A percentile compares a stretch with the other conserved stretches of the same genome.
These are phyloP conservation scores for Trichoderma sp. DNA, from an alignment of 2,329 filamentous ascomycete genomes.

Conservation along the genomic window DNA sequence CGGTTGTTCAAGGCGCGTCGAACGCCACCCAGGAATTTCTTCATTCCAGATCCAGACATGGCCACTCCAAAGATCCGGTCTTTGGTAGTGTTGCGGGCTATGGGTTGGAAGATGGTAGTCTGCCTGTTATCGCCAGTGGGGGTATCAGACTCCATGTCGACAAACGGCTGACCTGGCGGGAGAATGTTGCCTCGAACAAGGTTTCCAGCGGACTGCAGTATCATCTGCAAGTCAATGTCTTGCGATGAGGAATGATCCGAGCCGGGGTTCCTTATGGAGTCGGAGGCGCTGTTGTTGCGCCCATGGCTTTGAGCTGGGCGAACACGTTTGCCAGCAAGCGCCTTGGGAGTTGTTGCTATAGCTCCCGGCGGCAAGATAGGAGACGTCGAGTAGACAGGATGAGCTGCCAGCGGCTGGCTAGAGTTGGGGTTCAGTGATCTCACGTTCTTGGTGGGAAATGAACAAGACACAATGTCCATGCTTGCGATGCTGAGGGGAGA, in stretches of 20 bases:
- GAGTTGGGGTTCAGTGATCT: constrained; percentile 39
- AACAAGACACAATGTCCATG: constrained; percentile 61
- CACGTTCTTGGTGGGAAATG: constrained; percentile 54
- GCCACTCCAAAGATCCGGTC: constrained; percentile 51
- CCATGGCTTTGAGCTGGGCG: constrained; percentile 64
- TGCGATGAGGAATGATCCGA: constrained; percentile 50
- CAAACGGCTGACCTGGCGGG: constrained; percentile 76
- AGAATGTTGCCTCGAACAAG: constrained; percentile 83
- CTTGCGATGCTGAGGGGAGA: constrained; percentile 59
- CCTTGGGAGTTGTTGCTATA: constrained; percentile 56
- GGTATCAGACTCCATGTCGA: constrained; percentile 60
- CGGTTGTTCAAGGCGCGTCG: constrained; percentile 72
- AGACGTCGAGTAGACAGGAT: constrained; percentile 54
- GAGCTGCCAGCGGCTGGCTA: constrained; percentile 48
- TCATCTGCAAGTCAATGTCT: constrained; percentile 56
- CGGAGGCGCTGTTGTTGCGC: constrained; percentile 81
- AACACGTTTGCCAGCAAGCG: constrained; percentile 56
- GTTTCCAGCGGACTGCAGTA: constrained; percentile 71
- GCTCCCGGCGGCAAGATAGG: constrained; percentile 46
- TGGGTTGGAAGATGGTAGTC: constrained; percentile 51
- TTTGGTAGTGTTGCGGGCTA: constrained; percentile 40
- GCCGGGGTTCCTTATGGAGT: constrained; percentile 72
- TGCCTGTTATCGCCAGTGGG: constrained; percentile 47
- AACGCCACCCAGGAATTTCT: constrained; percentile 80
- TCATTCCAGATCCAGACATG: constrained; percentile 73